Evolutionary conservation across 345 rosid species (phyloP), one percentile per base, ranked within the genome.

Genomic region (Citropsis articulata): DNA sequence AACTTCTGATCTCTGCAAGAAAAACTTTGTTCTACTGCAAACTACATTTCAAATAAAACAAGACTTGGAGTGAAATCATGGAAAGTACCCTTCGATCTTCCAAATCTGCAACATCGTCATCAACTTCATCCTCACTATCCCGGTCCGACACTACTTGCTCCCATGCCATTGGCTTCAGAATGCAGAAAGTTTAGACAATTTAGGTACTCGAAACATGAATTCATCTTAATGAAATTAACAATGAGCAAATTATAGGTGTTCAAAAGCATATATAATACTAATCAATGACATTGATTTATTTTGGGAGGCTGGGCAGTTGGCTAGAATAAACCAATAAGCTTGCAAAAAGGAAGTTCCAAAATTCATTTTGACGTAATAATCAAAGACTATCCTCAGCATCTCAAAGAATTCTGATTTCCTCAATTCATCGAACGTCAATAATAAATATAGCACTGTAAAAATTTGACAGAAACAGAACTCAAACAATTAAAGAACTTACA

Each of bases 41-140:
- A 22, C 28, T 13, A 28, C 9, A 48, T 13, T 48, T 6, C 28
- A 28, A 75, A 22, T 30, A 19, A 28, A n/a, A 27, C n/a, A 71
- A 72, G 59, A 40, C 40, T 45, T 42, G 18, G 33, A 42, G 19
- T 56, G 14, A 12, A 76, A 61, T 21, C 53, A 78, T 59, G 25
- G 78, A 72, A 72, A 89, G 79, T 89, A 94, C 99, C 93, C 98
- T 88, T 85, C 92, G 89, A 84, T 97, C 99, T 88, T 97, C 99
- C 82, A 94, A 90, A 84, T 97, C 98, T 36, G 99, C 99, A 82
- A 97, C 98, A 85, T 94, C 99, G 77, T 97, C 99, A 79, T 94
- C 99, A 33, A 94, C 98, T 86, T 97, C 99, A 83, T 97, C 99
- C 86, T 97, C 99, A 73, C 98, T 97, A 79, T 97, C 99, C 79